phyloP scores from a whole-genome alignment of 2,329 filamentous ascomycete species.

The Fusarium lateritium region DNA sequence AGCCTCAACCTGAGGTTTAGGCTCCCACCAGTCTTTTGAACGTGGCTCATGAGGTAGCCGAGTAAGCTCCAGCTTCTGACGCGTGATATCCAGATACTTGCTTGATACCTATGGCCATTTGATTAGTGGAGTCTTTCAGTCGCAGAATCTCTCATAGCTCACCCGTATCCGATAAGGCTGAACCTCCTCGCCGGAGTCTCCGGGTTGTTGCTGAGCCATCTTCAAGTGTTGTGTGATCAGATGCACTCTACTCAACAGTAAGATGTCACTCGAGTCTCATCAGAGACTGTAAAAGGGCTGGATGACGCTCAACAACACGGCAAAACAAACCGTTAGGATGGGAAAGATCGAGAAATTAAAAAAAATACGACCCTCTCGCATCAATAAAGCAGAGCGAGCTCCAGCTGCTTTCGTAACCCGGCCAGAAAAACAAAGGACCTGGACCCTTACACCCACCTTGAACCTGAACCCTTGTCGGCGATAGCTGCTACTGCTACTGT shows the following conservation, averaged over 20 bases:
- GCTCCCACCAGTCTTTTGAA: conserved; percentile 69
- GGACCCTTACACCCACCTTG: conserved; percentile 33
- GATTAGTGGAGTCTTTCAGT: conserved; percentile 47
- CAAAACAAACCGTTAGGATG: conserved; percentile 17
- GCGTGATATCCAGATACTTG: conserved; percentile 77
- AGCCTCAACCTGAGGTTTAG: conserved; percentile 74
- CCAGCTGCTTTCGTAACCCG: conserved; percentile 25
- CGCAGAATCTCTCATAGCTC: conserved; percentile 51
- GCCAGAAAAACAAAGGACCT: conserved; percentile 33
- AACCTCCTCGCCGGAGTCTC: conserved; percentile 59
- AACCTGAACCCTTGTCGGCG: conserved; percentile 29
- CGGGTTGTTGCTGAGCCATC: conserved; percentile 43
- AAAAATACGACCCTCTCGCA: conserved; percentile 20
- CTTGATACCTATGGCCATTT: conserved; percentile 68
- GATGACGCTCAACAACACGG: conserved; percentile 4
- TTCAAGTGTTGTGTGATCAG: conserved; percentile 8
- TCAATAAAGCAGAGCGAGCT: conserved; percentile 27
- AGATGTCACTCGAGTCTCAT: conserved; percentile 10
- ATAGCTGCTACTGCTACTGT: conserved; percentile 30
- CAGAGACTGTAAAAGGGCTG: not conserved
- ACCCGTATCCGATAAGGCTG: conserved; percentile 72
- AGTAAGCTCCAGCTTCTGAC: conserved; percentile 76
- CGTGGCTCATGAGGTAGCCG: conserved; percentile 73
- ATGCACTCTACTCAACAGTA: conserved; percentile 4
- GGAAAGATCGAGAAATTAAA: conserved; percentile 29